phyloP scores from a whole-genome alignment of 73 alveolate species.

The Effrenium voratum region DNA sequence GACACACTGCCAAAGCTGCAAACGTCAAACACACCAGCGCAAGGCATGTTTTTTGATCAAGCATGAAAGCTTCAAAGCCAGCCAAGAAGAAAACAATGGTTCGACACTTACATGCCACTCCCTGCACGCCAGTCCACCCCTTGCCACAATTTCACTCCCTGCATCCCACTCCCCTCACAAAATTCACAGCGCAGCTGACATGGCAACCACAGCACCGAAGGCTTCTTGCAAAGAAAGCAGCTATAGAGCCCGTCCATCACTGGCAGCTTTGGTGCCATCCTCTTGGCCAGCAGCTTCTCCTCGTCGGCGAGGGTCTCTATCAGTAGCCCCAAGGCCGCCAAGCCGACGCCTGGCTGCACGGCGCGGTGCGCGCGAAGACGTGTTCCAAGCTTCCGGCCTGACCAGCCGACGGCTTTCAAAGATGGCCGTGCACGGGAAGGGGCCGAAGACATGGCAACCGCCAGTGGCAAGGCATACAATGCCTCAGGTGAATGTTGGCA shows the following conservation, averaged over 20 bases:
- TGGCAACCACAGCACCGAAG: neutral
- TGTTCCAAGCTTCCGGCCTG: neutral
- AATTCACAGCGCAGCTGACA: too few relatives aligned
- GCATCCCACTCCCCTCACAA: too few relatives aligned
- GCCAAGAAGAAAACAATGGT: too few relatives aligned
- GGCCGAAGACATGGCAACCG: slow-evolving; percentile 63
- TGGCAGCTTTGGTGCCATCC: slow-evolving; percentile 43
- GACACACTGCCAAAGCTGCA: too few relatives aligned
- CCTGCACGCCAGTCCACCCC: too few relatives aligned
- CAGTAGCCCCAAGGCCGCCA: slow-evolving; percentile 57
- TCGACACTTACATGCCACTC: too few relatives aligned
- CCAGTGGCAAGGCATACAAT: slow-evolving; percentile 82
- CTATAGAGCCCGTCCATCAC: slow-evolving; percentile 78
- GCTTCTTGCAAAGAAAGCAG: neutral
- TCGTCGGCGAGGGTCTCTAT: slow-evolving; percentile 74
- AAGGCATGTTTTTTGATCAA: too few relatives aligned
- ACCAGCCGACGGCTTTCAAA: slow-evolving; percentile 72
- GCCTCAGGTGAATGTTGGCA: slow-evolving; percentile 5
- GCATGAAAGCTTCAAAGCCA: too few relatives aligned
- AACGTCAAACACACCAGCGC: too few relatives aligned
- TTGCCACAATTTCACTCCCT: too few relatives aligned
- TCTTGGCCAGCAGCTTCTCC: slow-evolving; percentile 77
- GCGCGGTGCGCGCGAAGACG: neutral
- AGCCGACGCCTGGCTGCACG: slow-evolving; percentile 42
- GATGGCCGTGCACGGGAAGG: slow-evolving; percentile 49